Percentiles rank a stretch among this genome's conserved stretches.
These are phyloP conservation scores for Penicillium sp. DNA, from an alignment of 2,329 filamentous ascomycete species.

Conservation along the genomic window DNA sequence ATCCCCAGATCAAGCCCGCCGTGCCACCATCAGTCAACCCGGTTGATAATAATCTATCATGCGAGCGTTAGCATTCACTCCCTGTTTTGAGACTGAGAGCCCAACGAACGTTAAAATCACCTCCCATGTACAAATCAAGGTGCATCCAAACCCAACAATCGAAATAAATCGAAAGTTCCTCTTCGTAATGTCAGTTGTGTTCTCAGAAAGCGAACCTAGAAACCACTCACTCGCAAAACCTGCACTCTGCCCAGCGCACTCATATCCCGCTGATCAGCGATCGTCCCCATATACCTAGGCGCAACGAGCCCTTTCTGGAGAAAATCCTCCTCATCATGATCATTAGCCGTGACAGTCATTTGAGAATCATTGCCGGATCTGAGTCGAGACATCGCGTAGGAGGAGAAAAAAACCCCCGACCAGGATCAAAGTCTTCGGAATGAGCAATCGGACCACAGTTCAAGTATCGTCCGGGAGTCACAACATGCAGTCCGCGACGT, in stretches of 20 bases:
- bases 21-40: constrained; percentile 39
- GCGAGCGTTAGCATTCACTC: constrained; percentile 6
- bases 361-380: constrained; percentile 14
- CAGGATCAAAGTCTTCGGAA: not conserved
- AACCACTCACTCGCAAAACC: constrained; percentile 34
- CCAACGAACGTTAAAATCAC: constrained; percentile 39
- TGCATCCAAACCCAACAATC: constrained; percentile 46
- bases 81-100: not conserved
- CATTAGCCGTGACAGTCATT: constrained; percentile 10
- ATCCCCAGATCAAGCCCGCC: constrained; percentile 40
- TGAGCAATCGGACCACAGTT: not conserved
- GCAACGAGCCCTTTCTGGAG: constrained; percentile 30
- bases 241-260: constrained; percentile 39
- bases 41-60: constrained; percentile 26
- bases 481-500: not conserved
- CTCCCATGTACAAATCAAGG: constrained; percentile 46
- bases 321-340: constrained; percentile 19
- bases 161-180: constrained; percentile 47
- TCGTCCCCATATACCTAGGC: constrained; percentile 38
- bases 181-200: constrained; percentile 23
- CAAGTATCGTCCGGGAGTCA: not conserved
- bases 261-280: constrained; percentile 40
- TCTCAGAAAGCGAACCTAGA: not conserved
- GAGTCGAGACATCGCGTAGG: constrained; percentile 11
- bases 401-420: not conserved